Evolutionary conservation across 1,139 yeast genomes (phyloP), one percentile per base, ranked within the genome.

Genomic region (Suhomyces ambrosiae): DNA sequence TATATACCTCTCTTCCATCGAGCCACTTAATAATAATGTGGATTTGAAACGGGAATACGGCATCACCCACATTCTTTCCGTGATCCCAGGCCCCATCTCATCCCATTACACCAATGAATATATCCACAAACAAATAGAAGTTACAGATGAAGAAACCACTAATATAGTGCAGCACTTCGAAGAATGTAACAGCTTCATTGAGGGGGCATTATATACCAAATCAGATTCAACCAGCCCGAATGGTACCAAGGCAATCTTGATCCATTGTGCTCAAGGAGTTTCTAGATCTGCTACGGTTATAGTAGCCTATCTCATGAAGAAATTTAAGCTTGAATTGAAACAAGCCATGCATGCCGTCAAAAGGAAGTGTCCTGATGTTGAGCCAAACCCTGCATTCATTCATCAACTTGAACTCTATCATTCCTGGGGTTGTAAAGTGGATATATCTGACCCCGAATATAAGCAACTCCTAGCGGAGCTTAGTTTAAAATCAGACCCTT

Each of bases 251-350:
- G 34, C 34, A 16, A 65, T 84, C 0, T 63, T 80, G 32, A 66
- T 85, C 5, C 87, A 84, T 54, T 85, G 94, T 56, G 87, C 89
- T 39, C 96, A 96, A 21, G 98, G 98, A 1, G 77, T 81, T 18
- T 86, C 96, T 2, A 67, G 98, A 47, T 84, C 96, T 1, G 87
- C 79, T 0, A 66, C 95, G 0, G 68, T 88, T 22, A 67, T 81
- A 10, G 71, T 82, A 27, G 95, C 95, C 2, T 92, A 84, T 57
- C 61, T 92, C 44, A 89, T 92, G 94, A 76, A 78, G 53, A 74
- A 78, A 44, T 80, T 83, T 59, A 73, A 78, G 7, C 70, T 87
- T 56, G 63, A 67, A 7, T 62, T 79, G 12, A 68, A 74, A 9
- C 81, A 81, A 45, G 84, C 96, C 0, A 52, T 86, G 7, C 80